A percentile compares a stretch with the other conserved stretches of the same genome.
Evolutionary conservation across 345 rosid genomes (phyloP).

Genomic region (Lepidium sativum): DNA sequence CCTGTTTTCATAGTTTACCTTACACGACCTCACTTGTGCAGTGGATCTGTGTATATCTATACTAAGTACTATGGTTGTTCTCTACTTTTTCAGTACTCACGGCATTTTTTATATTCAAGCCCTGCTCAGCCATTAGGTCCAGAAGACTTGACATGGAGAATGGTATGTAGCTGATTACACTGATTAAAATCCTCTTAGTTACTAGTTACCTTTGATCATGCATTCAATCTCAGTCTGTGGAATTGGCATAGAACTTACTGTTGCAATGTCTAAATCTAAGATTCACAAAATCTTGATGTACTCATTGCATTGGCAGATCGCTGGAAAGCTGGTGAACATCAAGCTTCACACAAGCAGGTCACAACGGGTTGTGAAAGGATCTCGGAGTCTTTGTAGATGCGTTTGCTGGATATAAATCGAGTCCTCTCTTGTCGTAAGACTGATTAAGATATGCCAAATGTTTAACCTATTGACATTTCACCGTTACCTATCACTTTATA

Average conservation of each 20-base stretch:
- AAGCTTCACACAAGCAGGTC: conserved; percentile 82
- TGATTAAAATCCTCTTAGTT: not conserved
- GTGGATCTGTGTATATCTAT: not conserved
- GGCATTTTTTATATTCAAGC: conserved; percentile 76
- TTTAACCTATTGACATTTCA: not conserved
- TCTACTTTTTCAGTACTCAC: conserved; percentile 50
- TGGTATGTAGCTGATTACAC: conserved; percentile 42
- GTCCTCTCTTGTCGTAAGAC: conserved; percentile 12
- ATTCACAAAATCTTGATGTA: not conserved
- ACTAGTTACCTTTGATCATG: not conserved
- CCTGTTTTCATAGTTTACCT: not conserved
- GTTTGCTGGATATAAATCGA: conserved; percentile 45
- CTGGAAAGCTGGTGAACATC: conserved; percentile 78
- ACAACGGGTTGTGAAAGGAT: conserved; percentile 63
- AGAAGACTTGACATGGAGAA: conserved; percentile 94
- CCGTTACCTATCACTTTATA: not conserved
- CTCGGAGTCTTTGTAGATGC: conserved; percentile 72
- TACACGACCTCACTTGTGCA: not conserved
- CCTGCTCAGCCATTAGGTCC: conserved; percentile 96
- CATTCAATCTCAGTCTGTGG: not conserved
- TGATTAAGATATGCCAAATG: not conserved
- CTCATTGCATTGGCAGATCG: conserved; percentile 39
- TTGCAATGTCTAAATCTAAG: not conserved
- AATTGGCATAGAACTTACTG: not conserved
- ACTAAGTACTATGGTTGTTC: not conserved